phyloP scores from a whole-genome alignment of 176 grass and related monocot species.

The Poa pratensis region DNA sequence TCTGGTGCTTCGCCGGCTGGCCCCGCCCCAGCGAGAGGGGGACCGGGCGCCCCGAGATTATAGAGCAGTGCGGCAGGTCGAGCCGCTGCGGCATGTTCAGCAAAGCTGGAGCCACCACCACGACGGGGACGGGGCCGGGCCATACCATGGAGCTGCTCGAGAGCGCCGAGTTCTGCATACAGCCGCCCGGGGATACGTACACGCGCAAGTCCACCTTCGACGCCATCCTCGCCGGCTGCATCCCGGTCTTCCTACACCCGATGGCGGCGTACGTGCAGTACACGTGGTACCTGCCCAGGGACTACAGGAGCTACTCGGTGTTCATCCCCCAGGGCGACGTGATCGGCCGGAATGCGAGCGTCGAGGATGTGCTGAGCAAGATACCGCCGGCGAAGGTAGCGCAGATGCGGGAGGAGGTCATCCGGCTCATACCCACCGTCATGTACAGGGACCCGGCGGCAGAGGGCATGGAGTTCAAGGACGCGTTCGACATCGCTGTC shows the following conservation, averaged over 20 bases:
- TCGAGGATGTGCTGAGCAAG: constrained; percentile 1
- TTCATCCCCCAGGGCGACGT: background rate
- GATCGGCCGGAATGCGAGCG: background rate
- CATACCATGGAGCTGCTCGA: background rate
- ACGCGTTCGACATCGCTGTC: constrained; percentile 36
- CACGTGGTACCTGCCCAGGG: constrained; percentile 22
- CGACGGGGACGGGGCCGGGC: background rate
- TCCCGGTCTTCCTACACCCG: constrained; percentile 72
- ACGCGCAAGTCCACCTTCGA: constrained; percentile 54
- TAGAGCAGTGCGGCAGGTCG: background rate
- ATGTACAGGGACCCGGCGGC: constrained; percentile 28
- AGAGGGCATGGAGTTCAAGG: background rate
- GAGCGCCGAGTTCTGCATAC: constrained; percentile 11
- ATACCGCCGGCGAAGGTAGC: constrained; percentile 8
- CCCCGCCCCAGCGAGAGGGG: background rate
- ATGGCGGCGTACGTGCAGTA: constrained; percentile 39
- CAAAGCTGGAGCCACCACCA: background rate
- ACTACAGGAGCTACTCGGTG: constrained; percentile 32
- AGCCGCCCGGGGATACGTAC: background rate
- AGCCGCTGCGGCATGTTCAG: constrained; percentile 11
- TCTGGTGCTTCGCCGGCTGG: constrained; percentile 29
- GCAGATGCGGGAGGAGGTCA: constrained; percentile 19
- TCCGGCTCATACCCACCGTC: constrained; percentile 37
- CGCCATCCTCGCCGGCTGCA: constrained; percentile 71
- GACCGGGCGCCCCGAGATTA: background rate